Percentiles rank a stretch among this genome's conserved stretches.
These are phyloP conservation scores for Tylopilus microsporus DNA, from an alignment of 1,284 basidiomycete species.

Conservation along the genomic window DNA sequence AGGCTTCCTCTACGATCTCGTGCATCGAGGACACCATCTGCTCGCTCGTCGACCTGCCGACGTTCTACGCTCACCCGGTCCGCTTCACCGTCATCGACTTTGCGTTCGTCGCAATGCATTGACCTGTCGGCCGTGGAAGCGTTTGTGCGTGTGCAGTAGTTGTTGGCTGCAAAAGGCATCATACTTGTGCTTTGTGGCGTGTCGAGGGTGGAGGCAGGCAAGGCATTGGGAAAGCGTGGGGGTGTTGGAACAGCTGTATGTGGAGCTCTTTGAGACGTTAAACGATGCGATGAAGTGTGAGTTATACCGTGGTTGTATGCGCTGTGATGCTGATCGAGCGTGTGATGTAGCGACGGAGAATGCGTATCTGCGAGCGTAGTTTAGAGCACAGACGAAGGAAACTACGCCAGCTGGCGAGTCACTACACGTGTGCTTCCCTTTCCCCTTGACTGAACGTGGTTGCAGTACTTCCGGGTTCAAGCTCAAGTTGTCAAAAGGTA, in stretches of 20 bases:
- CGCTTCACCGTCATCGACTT: no score
- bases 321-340: slow-evolving; percentile 12
- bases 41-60: no score
- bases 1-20: no score
- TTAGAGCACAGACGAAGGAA: slow-evolving; percentile 57
- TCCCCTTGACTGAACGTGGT: neutral
- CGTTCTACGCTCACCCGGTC: no score
- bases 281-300: slow-evolving; percentile 92
- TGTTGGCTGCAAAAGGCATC: no score
- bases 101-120: no score
- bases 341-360: slow-evolving; percentile 75
- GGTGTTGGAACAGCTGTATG: slow-evolving; percentile 45
- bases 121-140: no score
- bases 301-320: slow-evolving; percentile 26
- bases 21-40: no score
- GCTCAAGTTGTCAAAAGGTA: slow-evolving; percentile 38
- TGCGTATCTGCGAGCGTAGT: slow-evolving; percentile 76
- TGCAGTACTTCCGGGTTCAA: slow-evolving; percentile 50
- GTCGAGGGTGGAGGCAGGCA: no score
- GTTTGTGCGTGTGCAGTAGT: no score
- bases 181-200: no score
- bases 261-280: slow-evolving; percentile 80
- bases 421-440: slow-evolving; percentile 1
- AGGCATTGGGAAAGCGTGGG: no score
- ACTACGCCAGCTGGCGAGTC: slow-evolving; percentile 33